Evolutionary conservation across 805 yeast genomes (phyloP).

Genomic region (Saturnispora sekii): DNA sequence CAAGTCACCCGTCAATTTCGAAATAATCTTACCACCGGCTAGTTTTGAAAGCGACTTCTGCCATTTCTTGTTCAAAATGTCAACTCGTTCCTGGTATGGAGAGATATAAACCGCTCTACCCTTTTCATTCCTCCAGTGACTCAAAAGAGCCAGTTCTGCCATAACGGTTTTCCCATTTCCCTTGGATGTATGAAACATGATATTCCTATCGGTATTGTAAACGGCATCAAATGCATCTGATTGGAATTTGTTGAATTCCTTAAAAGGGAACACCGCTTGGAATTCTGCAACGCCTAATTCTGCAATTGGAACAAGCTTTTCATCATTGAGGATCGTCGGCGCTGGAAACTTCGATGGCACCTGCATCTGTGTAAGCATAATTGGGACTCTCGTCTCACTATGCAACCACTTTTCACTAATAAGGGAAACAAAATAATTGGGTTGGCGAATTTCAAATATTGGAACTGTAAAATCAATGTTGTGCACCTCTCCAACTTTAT

Average conservation of each 20-base stretch:
- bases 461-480: slow-evolving; percentile 58
- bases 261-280: slow-evolving; percentile 34
- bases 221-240: slow-evolving; percentile 57
- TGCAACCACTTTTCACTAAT: slow-evolving; percentile 83
- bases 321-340: slow-evolving; percentile 46
- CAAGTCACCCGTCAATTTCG: slow-evolving; percentile 49
- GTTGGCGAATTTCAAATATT: slow-evolving; percentile 45
- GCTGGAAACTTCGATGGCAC: slow-evolving; percentile 59
- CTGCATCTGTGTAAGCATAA: slow-evolving; percentile 40
- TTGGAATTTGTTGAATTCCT: slow-evolving; percentile 61
- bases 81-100: slow-evolving; percentile 51
- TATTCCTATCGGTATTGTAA: slow-evolving; percentile 41
- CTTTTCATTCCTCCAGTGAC: slow-evolving; percentile 59
- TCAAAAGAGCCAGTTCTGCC: slow-evolving; percentile 64
- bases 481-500: slow-evolving; percentile 44
- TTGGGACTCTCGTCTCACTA: slow-evolving; percentile 52
- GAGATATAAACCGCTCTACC: slow-evolving; percentile 69
- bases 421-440: slow-evolving; percentile 63
- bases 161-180: slow-evolving; percentile 67
- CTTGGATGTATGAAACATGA: slow-evolving; percentile 62
- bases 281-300: slow-evolving; percentile 44
- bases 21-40: slow-evolving; percentile 49
- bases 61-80: slow-evolving; percentile 44
- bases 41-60: slow-evolving; percentile 33
- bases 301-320: slow-evolving; percentile 39